Base-by-base conservation (phyloP, 129 eudicot genomes). In the Chrysanthemum lavandulifolium region DNA sequence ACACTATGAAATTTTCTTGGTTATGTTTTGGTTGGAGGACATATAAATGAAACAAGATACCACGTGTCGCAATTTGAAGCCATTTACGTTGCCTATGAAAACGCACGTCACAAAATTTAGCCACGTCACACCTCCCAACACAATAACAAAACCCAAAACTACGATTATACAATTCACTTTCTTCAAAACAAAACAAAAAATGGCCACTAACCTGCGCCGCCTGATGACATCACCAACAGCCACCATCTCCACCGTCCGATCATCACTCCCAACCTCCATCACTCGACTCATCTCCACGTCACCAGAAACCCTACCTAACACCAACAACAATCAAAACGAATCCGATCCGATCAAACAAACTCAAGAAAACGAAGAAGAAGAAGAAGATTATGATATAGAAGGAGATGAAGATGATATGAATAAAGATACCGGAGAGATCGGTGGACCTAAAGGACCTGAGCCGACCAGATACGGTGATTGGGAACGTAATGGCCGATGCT, bases 401-500 rank as follows among this genome's bases (percentile, higher is more conserved):
- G 47, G 10, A 40, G 2, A 81, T 49, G 84, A 65, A 15, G 67
- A 29, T 10, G 73, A 79, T 49, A 78, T 89, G 6, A 93, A 93
- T 61, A 75, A 87, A 67, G 77, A 73, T 3, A 92, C 98, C 0
- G 98, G 96, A 0, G 98, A 92, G 78, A 18, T 89, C 48, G 98
- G 98, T 2, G 98, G 98, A 0, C 97, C 97, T 6, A 74, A 68
- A 47, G 98, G 98, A 6, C 97, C 96, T 21, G 97, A 93, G 80
- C 98, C 97, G 7, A 93, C 98, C 31, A 90, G 97, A 1, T 93
- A 69, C 70, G 95, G 92, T 23, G 97, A 93, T 86, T 93, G 96
- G 98, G 98, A 93, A 71, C 81, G 83, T 16, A 81, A 78, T n/a
- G 98, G 98, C 29, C 95, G 98, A 9, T 93, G 98, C 87, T 87